Evolutionary conservation across 1,284 basidiomycete genomes (phyloP).

Genomic region (Athelia psychrophila): DNA sequence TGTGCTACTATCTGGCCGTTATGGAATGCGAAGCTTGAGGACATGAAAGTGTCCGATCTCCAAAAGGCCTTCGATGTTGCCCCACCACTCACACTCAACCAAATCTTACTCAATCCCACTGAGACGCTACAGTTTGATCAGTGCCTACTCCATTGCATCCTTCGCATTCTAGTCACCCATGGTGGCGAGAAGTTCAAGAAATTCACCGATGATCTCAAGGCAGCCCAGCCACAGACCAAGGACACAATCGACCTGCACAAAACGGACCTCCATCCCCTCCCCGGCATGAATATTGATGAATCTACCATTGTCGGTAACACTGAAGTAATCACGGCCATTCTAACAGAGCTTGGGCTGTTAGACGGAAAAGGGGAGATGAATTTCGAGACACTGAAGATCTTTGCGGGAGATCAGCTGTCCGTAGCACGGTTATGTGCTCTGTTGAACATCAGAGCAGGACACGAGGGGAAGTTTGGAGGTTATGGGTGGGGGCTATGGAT

Average conservation of each 20-base stretch:
- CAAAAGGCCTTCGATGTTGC: slow-evolving; percentile 17
- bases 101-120: slow-evolving; percentile 11
- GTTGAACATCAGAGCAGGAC: slow-evolving; percentile 18
- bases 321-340: slow-evolving; percentile 18
- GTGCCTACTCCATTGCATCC: slow-evolving; percentile 24
- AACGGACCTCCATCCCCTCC: slow-evolving; percentile 29
- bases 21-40: slow-evolving; percentile 15
- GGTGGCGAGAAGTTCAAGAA: slow-evolving; percentile 24
- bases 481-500: slow-evolving; percentile 15
- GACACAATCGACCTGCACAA: slow-evolving; percentile 29
- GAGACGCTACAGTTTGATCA: slow-evolving; percentile 16
- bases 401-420: slow-evolving; percentile 28
- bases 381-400: slow-evolving; percentile 3
- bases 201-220: slow-evolving; percentile 20
- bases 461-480: slow-evolving; percentile 18
- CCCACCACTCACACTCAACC: too few relatives aligned
- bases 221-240: slow-evolving; percentile 14
- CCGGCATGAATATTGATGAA: slow-evolving; percentile 30
- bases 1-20: slow-evolving; percentile 22
- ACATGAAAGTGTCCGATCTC: slow-evolving; percentile 18
- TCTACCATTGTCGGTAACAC: slow-evolving; percentile 22
- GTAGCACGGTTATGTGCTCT: slow-evolving; percentile 20
- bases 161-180: slow-evolving; percentile 27
- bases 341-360: slow-evolving; percentile 6
- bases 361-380: not conserved